Evolutionary conservation across 441 rosid species (phyloP), one percentile per base, ranked within the genome.

Genomic region (Pelargonium myrrhifolium): DNA sequence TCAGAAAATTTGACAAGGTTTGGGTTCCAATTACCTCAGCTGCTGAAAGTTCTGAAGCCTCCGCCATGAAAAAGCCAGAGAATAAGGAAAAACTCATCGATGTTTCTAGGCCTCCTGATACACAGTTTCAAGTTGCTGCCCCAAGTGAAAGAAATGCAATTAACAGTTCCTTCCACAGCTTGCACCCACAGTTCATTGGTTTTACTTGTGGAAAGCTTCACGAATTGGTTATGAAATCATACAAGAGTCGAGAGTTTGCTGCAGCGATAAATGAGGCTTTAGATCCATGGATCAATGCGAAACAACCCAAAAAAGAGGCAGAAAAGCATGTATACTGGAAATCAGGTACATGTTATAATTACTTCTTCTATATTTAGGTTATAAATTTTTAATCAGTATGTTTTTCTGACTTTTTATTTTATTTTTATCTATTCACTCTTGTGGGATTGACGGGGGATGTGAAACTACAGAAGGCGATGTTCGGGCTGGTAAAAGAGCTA

Each of bases 221-320:
- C 81, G 96, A 88, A 75, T 77, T 95, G 85, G 96, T 95, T 58
- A 95, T 95, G 99, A 92, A 89, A 85, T 89, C 98, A 12, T 95
- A 83, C 78, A 90, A 90, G 83, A 90, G 89, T 77, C 83, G 99
- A 66, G 99, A 92, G 77, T 92, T 95, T 81, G 92, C 99, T 77
- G 96, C 96, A 40, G 97, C 96, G 68, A 86, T 90, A 73, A 95
- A 93, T 75, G 99, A 95, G 84, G 97, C 89, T 74, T 76, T 95
- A 77, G 99, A 95, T 83, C 93, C 97, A 35, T 95, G 99, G 99
- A 87, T 95, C 77, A 83, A 76, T 82, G 89, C 89, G 40, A 89
- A 87, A 81, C 99, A 90, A 84, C 94, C 99, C 65, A 90, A 89
- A 88, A 95, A 85, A 76, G 98, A 92, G 68, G 78, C 69, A 26